phyloP scores from a whole-genome alignment of 352 stramenopile species.

The Pythium myriotylum region DNA sequence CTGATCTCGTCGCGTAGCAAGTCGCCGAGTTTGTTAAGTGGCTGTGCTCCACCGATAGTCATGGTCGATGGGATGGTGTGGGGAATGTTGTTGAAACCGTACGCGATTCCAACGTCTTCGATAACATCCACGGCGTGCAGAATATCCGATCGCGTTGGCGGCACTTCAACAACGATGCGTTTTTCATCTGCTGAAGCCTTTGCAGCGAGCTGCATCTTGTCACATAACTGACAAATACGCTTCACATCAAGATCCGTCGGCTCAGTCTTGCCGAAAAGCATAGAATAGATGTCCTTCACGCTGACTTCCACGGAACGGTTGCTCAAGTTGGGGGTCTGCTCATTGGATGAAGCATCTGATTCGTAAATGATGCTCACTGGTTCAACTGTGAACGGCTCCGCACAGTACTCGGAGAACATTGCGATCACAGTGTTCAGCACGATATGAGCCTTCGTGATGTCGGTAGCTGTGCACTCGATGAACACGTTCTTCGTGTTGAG shows the following conservation, averaged over 20 bases:
- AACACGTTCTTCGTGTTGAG: slow-evolving; percentile 98
- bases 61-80: slow-evolving; percentile 94
- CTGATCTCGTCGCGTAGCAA: slow-evolving; percentile 98
- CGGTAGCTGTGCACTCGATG: slow-evolving; percentile 99
- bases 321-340: slow-evolving; percentile 93
- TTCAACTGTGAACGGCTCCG: slow-evolving; percentile 96
- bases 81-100: slow-evolving; percentile 99
- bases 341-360: slow-evolving; percentile 58
- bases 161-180: slow-evolving; percentile 93
- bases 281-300: slow-evolving; percentile 88
- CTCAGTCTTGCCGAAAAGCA: slow-evolving; percentile 82
- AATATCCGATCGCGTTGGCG: slow-evolving; percentile 98
- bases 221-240: slow-evolving; percentile 92
- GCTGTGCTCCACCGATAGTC: slow-evolving; percentile 95
- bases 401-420: slow-evolving; percentile 99
- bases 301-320: slow-evolving; percentile 88
- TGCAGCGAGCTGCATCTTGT: slow-evolving; percentile 99
- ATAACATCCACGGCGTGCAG: slow-evolving; percentile 99
- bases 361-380: slow-evolving; percentile 98
- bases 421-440: slow-evolving; percentile 99
- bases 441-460: slow-evolving; percentile 99
- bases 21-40: slow-evolving; percentile 98
- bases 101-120: slow-evolving; percentile 99
- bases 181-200: slow-evolving; percentile 55
- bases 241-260: slow-evolving; percentile 84